A percentile compares a stretch with the other conserved stretches of the same genome.
phyloP scores from a whole-genome alignment of 192 early-diverging fungal genomes.

The Radiomyces spectabilis region DNA sequence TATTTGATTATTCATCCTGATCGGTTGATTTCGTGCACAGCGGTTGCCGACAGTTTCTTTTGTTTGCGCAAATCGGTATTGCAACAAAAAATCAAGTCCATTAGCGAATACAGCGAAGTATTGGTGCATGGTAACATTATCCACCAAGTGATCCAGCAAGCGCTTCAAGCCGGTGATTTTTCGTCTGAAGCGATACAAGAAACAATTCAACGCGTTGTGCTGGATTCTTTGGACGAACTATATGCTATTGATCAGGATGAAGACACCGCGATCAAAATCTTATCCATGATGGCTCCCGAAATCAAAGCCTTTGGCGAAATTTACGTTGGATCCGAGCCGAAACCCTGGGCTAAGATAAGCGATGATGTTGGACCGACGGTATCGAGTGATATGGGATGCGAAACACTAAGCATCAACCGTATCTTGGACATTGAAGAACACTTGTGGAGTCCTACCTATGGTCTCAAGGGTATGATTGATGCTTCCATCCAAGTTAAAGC shows the following conservation, averaged over 20 bases:
- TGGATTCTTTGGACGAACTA: constrained; percentile 52
- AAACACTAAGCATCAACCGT: constrained; percentile 48
- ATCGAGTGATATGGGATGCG: not conserved
- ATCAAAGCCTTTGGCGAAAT: constrained; percentile 17
- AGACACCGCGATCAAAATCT: constrained; percentile 31
- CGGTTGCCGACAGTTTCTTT: constrained; percentile 61
- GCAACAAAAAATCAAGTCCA: constrained; percentile 47
- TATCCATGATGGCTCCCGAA: constrained; percentile 42
- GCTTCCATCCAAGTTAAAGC: constrained; percentile 52
- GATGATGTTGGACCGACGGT: not conserved
- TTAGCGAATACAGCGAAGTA: constrained; percentile 40
- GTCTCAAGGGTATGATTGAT: constrained; percentile 91
- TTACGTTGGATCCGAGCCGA: constrained; percentile 27
- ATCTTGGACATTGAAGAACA: constrained; percentile 86
- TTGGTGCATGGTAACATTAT: constrained; percentile 76
- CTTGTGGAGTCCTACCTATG: constrained; percentile 87
- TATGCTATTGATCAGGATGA: constrained; percentile 64
- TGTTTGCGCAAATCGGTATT: constrained; percentile 79
- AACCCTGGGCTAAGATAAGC: not conserved
- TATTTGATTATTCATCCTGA: constrained; percentile 80
- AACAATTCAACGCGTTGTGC: constrained; percentile 44
- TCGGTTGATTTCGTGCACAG: constrained; percentile 66
- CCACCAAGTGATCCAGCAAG: constrained; percentile 74
- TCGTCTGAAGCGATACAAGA: constrained; percentile 34
- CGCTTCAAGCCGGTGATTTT: constrained; percentile 55